A percentile compares a stretch with the other conserved stretches of the same genome.
Evolutionary conservation across 192 early-diverging fungal species (phyloP).

Genomic region (Coemansia sp.): DNA sequence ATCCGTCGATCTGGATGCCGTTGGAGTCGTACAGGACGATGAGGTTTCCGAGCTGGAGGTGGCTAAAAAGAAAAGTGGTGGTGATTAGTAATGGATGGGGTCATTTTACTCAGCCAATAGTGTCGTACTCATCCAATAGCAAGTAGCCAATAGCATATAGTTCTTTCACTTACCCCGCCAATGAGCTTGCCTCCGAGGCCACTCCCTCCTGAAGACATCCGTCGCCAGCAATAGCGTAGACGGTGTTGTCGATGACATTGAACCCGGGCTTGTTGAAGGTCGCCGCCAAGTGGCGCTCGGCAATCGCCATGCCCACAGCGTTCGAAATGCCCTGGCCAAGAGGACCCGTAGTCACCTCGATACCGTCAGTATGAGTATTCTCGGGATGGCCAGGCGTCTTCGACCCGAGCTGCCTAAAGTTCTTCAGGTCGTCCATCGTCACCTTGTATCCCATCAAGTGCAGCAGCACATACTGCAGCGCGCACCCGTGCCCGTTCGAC

Average conservation of each 20-base stretch:
- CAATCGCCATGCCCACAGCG: constrained; percentile 92
- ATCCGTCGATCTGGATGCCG: constrained; percentile 93
- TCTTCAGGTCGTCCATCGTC: constrained; percentile 87
- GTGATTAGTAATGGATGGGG: no score
- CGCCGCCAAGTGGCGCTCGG: constrained; percentile 85
- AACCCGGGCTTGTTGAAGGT: constrained; percentile 90
- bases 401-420: constrained; percentile 81
- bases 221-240: constrained; percentile 86
- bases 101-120: no score
- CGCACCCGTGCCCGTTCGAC: constrained; percentile 96
- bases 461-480: constrained; percentile 86
- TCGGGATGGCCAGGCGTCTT: constrained; percentile 98
- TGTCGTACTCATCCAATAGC: no score
- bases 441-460: constrained; percentile 91
- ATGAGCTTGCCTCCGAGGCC: constrained; percentile 83
- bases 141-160: constrained; percentile 13
- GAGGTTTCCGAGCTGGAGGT: constrained; percentile 90
- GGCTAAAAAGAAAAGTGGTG: constrained; percentile 44
- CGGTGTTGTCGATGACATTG: constrained; percentile 84
- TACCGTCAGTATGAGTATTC: constrained; percentile 79
- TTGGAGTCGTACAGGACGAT: constrained; percentile 97
- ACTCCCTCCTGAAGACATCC: constrained; percentile 99
- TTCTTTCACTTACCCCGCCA: constrained; percentile 74
- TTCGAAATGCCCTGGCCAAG: constrained; percentile 92
- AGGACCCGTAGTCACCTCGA: constrained; percentile 97